A percentile compares a stretch with the other conserved stretches of the same genome.
These are phyloP conservation scores for Anethum foeniculum DNA, from an alignment of 140 eudicot species.

Conservation along the genomic window DNA sequence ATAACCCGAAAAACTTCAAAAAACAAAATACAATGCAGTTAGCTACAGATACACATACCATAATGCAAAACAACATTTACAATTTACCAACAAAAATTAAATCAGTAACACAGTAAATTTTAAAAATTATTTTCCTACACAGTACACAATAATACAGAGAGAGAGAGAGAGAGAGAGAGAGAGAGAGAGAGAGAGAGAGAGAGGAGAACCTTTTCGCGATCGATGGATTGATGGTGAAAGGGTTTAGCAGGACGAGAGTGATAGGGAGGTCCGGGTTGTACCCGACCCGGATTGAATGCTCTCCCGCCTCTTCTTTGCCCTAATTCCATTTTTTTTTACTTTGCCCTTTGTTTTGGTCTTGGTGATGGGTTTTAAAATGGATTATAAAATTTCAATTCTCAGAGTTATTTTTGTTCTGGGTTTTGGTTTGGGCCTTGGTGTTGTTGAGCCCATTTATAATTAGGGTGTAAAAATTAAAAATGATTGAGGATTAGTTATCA, in stretches of 20 bases:
- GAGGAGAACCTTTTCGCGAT: slow-evolving; percentile 69
- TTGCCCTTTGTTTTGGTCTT: no score
- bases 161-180: neutral
- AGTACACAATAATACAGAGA: no score
- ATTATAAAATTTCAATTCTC: neutral
- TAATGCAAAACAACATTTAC: neutral
- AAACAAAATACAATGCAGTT: neutral
- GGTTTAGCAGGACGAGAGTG: slow-evolving; percentile 7
- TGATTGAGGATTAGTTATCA: no score
- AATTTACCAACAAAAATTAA: neutral
- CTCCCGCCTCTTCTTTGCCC: slow-evolving; percentile 50
- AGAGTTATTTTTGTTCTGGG: neutral
- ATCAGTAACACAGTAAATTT: neutral
- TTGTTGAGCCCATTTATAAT: neutral
- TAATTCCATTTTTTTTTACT: neutral
- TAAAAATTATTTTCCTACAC: no score
- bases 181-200: neutral
- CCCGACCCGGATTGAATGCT: slow-evolving; percentile 46
- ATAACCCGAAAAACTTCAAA: neutral
- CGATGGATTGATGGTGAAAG: slow-evolving; percentile 34
- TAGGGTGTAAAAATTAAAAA: no score
- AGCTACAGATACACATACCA: neutral
- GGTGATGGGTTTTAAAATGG: neutral
- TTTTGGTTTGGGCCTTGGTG: neutral
- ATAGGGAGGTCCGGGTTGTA: slow-evolving; percentile 45